A percentile compares a stretch with the other conserved stretches of the same genome.
These are phyloP conservation scores for Panicum hallii DNA, from an alignment of 202 grass and related monocot species.

Conservation along the genomic window DNA sequence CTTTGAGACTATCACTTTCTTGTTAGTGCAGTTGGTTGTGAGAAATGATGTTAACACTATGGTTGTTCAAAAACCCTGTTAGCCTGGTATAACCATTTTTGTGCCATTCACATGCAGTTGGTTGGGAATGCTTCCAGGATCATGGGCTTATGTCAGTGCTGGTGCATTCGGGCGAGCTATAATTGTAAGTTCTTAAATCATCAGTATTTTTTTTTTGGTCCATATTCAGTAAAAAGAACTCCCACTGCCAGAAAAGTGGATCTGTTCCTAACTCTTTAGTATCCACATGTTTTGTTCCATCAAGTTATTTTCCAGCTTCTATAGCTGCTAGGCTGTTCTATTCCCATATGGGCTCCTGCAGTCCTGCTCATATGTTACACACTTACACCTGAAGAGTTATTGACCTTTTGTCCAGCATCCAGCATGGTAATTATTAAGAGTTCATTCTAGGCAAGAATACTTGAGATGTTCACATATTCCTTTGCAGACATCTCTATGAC, in stretches of 20 bases:
- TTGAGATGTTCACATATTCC: background rate
- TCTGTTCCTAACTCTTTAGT: background rate
- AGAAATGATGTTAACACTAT: background rate
- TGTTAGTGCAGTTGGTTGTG: slow-evolving; percentile 15
- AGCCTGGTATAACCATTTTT: slow-evolving; percentile 9
- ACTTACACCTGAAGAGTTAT: background rate
- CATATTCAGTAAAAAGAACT: slow-evolving; percentile 1
- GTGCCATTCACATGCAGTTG: slow-evolving; percentile 62
- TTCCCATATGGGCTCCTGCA: background rate
- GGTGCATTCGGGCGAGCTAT: slow-evolving; percentile 97
- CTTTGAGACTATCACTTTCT: slow-evolving; percentile 35
- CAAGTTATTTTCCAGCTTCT: slow-evolving; percentile 10
- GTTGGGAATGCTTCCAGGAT: slow-evolving; percentile 99
- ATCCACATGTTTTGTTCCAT: slow-evolving; percentile 15
- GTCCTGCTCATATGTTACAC: background rate
- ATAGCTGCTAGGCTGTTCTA: background rate
- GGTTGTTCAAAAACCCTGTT: background rate
- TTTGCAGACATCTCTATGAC: background rate
- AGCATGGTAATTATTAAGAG: slow-evolving; percentile 15
- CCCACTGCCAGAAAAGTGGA: background rate
- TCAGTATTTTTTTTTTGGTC: background rate
- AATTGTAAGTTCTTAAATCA: slow-evolving; percentile 75
- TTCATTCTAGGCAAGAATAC: background rate
- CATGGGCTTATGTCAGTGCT: slow-evolving; percentile 99
- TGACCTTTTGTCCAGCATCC: background rate